Base-by-base conservation (phyloP, 2,329 filamentous ascomycete genomes). In the Aspergillus oerlinghausenensis region DNA sequence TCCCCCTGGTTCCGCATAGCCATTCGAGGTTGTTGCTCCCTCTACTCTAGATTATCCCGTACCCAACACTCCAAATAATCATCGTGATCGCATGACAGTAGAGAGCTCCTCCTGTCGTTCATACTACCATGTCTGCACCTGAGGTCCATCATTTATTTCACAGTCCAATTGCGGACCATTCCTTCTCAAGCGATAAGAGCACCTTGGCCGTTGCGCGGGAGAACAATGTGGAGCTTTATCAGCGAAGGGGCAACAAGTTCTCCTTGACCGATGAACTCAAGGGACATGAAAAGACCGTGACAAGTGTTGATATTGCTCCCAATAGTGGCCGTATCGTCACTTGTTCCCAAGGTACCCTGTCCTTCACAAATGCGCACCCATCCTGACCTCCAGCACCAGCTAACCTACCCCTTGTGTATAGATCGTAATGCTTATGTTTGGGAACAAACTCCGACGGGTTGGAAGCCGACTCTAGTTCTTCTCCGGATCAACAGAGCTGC, bases 121-220 rank as follows among this genome's bases (percentile, higher is more conserved):
- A 51, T 51, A 56, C 47, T 74, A 82, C 53, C 58, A 97, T 97
- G 93, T 82, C 90, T 55, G 75, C 88, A 58, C 90, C 92, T 63
- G 90, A 97, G 82, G 89, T 96, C 57, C 91, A 97, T 78, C 92
- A 97, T 71, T 88, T 99, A 64, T 99, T 99, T 80, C 92, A 97
- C 80, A 86, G 88, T 67, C 92, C 93, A 60, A 97, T 99, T 71
- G 90, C 91, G 65, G 94, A 99, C 81, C 94, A 99, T 77, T 97
- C 93, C 56, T 99, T 99, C 84, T 96, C 92, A 63, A 87, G 91
- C 61, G 94, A 99, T 78, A 90, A 87, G 73, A 81, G 87, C 74
- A 92, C 88, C 28, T 84, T 99, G 56, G 94, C 94, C 56, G 92
- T 99, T 56, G 90, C 93, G 62, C 89, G 91, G 68, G 93, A 97